These are phyloP conservation scores for Colletotrichum limetticola DNA, from an alignment of 2,329 filamentous ascomycete genomes.

Conservation along the genomic window DNA sequence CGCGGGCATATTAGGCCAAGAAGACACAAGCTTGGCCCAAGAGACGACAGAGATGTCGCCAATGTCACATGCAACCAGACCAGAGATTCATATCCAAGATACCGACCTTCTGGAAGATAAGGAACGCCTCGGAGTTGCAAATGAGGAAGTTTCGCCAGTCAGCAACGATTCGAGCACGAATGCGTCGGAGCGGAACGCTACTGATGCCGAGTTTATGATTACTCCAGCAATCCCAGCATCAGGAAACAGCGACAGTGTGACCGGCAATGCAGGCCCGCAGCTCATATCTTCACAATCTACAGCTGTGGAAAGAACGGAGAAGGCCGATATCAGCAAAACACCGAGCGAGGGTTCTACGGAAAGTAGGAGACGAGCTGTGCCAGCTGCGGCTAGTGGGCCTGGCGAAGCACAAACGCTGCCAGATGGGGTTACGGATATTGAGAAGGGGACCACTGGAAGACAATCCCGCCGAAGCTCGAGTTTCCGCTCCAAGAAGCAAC, in stretches of 20 bases:
- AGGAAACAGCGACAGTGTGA: neutral
- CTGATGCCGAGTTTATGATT: conserved; percentile 6
- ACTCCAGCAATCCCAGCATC: neutral
- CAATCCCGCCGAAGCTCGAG: neutral
- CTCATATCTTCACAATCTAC: conserved; percentile 10
- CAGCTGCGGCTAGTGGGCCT: neutral
- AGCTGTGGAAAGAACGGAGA: neutral
- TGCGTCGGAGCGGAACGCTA: neutral
- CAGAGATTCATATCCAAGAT: conserved; percentile 12
- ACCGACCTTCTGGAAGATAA: neutral
- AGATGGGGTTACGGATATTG: neutral
- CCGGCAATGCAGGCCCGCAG: conserved; percentile 1
- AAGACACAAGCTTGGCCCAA: neutral
- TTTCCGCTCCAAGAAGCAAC: neutral
- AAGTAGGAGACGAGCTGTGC: neutral
- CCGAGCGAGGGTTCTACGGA: neutral
- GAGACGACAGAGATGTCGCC: neutral
- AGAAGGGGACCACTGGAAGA: conserved; percentile 19
- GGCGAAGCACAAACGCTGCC: neutral
- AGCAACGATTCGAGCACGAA: neutral
- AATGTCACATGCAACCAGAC: neutral
- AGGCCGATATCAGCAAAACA: neutral
- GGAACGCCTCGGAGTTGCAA: neutral
- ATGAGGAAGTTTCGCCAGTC: conserved; percentile 1
- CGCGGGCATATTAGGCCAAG: neutral